Conservation (phyloP, 805 yeast species). For the Starmerella kuoi region DNA sequence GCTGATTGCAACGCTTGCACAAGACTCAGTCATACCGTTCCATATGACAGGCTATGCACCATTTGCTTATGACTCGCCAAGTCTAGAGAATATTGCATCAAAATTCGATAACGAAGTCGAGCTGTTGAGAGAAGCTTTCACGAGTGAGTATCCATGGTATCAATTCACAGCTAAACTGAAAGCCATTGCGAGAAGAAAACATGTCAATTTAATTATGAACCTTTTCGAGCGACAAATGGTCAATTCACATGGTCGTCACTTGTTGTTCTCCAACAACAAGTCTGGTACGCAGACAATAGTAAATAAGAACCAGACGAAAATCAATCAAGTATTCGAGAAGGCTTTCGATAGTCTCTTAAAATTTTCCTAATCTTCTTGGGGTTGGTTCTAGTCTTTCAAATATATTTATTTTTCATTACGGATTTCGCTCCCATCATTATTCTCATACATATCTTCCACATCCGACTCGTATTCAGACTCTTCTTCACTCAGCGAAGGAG, state of each 20-base stretch:
- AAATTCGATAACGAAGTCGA: conserved; percentile 6
- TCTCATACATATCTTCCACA: conserved; percentile 1
- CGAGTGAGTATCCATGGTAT: conserved; percentile 19
- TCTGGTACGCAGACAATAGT: neutral
- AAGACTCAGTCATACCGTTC: conserved; percentile 13
- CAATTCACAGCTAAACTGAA: conserved; percentile 9
- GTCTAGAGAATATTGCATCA: neutral
- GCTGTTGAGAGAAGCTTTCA: conserved; percentile 4
- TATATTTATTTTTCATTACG: no score
- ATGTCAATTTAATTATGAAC: conserved; percentile 7
- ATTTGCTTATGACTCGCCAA: neutral
- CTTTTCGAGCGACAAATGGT: conserved; percentile 8
- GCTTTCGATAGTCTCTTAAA: neutral
- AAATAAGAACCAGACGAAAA: neutral
- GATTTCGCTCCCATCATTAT: neutral
- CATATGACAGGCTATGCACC: conserved; percentile 1
- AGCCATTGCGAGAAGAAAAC: conserved; percentile 7
- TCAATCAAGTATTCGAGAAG: neutral
- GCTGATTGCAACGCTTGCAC: conserved; percentile 6
- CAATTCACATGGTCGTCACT: conserved; percentile 1
- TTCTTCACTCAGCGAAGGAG: conserved; percentile 24
- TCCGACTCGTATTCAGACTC: conserved; percentile 14
- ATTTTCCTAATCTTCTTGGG: no score
- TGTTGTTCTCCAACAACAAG: neutral
- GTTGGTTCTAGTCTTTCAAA: no score